Conservation (phyloP, 495 filamentous ascomycete genomes). For the Clohesyomyces aquaticus region DNA sequence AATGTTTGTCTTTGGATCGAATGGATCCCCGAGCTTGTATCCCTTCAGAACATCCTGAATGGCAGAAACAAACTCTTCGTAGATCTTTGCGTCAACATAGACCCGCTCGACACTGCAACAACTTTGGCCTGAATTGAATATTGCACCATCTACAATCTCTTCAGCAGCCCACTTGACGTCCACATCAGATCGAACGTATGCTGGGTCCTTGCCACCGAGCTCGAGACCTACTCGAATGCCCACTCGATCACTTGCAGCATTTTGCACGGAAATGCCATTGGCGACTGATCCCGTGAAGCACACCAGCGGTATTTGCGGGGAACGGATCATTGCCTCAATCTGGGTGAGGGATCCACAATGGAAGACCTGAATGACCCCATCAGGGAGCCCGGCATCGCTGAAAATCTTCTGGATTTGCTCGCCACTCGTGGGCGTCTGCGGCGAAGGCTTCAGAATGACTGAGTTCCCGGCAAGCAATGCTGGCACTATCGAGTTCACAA, state of each 20-base stretch:
- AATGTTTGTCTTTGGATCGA: slow-evolving; percentile 74
- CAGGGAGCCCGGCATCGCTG: slow-evolving; percentile 72
- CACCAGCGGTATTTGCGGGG: slow-evolving; percentile 72
- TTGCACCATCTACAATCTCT: slow-evolving; percentile 88
- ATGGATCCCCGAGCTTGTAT: slow-evolving; percentile 88
- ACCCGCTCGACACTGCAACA: slow-evolving; percentile 93
- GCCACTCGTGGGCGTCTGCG: slow-evolving; percentile 87
- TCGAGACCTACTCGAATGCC: slow-evolving; percentile 80
- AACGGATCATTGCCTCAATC: slow-evolving; percentile 73
- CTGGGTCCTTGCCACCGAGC: slow-evolving; percentile 90
- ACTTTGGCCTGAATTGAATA: slow-evolving; percentile 97
- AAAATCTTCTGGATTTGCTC: slow-evolving; percentile 81
- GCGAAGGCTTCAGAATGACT: slow-evolving; percentile 90
- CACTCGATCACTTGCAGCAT: slow-evolving; percentile 75
- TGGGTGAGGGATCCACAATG: slow-evolving; percentile 75
- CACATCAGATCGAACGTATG: slow-evolving; percentile 83
- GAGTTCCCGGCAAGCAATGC: slow-evolving; percentile 85
- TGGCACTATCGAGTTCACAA: slow-evolving; percentile 87
- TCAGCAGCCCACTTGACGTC: slow-evolving; percentile 87
- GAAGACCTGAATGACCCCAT: slow-evolving; percentile 84
- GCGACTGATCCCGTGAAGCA: slow-evolving; percentile 95
- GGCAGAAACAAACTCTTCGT: slow-evolving; percentile 77
- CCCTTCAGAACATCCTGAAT: slow-evolving; percentile 79
- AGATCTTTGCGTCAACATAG: slow-evolving; percentile 83
- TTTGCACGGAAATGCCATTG: slow-evolving; percentile 82